phyloP scores from a whole-genome alignment of 192 early-diverging fungal genomes.

The Pecoramyces ruminantium region DNA sequence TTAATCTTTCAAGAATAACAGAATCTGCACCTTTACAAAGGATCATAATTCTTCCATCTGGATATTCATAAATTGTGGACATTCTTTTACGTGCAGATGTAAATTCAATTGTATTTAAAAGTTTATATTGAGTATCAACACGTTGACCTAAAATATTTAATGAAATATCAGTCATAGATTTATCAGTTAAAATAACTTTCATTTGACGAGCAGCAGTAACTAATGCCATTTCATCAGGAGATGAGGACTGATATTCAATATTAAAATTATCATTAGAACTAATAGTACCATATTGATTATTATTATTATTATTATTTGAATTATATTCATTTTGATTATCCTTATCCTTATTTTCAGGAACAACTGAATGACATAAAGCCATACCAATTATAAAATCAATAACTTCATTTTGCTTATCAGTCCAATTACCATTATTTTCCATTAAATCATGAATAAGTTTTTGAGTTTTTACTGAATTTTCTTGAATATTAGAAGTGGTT shows the following conservation, averaged over 20 bases:
- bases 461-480: not conserved
- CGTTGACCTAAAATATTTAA: conserved; percentile 5
- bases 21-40: conserved; percentile 88
- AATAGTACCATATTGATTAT: not conserved
- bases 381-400: conserved; percentile 50
- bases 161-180: conserved; percentile 12
- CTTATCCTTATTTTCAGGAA: conserved; percentile 41
- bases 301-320: conserved; percentile 2
- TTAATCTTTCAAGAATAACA: conserved; percentile 52
- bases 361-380: conserved; percentile 64
- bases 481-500: not conserved
- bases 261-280: conserved; percentile 15
- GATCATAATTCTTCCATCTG: conserved; percentile 56
- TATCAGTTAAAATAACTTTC: conserved; percentile 47
- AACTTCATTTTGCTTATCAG: conserved; percentile 1
- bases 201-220: conserved; percentile 60
- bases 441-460: not conserved
- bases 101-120: conserved; percentile 71
- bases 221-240: conserved; percentile 71
- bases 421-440: not conserved
- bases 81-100: conserved; percentile 75
- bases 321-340: not conserved
- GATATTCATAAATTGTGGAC: conserved; percentile 57
- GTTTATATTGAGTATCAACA: conserved; percentile 20
- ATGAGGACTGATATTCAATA: conserved; percentile 61